Evolutionary conservation across 495 filamentous ascomycete species (phyloP).

Genomic region (Penicillium cinerascens): DNA sequence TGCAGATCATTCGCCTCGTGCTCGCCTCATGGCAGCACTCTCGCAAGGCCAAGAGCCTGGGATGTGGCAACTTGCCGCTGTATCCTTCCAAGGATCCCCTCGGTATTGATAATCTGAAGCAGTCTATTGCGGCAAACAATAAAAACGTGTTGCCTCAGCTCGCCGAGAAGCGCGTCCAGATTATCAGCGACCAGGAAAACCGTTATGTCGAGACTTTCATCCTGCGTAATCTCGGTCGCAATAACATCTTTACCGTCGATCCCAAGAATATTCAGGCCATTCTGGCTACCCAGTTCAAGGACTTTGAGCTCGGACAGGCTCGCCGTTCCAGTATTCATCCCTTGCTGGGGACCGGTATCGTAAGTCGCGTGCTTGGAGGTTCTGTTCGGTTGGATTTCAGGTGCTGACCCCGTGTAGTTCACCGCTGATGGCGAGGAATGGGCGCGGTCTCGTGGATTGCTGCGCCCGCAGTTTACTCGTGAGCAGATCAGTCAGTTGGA

Average conservation of each 20-base stretch:
- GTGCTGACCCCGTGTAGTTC: constrained; percentile 30
- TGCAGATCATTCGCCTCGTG: constrained; percentile 24
- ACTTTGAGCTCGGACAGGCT: constrained; percentile 42
- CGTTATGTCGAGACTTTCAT: constrained; percentile 29
- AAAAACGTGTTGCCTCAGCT: constrained; percentile 24
- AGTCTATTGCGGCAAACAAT: constrained; percentile 28
- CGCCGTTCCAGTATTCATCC: constrained; percentile 34
- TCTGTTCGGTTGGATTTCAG: neutral
- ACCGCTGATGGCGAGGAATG: constrained; percentile 47
- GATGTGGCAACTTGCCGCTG: constrained; percentile 27
- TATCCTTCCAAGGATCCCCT: constrained; percentile 32
- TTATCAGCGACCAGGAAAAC: constrained; percentile 23
- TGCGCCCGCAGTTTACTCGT: constrained; percentile 54
- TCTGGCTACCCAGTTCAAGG: constrained; percentile 53
- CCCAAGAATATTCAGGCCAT: constrained; percentile 54
- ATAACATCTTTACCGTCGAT: constrained; percentile 44
- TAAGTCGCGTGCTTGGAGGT: constrained; percentile 19
- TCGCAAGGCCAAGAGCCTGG: constrained; percentile 25
- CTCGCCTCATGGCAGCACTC: constrained; percentile 26
- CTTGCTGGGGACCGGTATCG: constrained; percentile 46
- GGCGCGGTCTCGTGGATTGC: constrained; percentile 51
- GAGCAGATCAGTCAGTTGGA: constrained; percentile 50
- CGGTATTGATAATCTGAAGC: constrained; percentile 27
- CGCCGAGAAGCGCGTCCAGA: constrained; percentile 17
- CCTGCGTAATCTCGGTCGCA: constrained; percentile 25